Base-by-base conservation (phyloP, 345 rosid species). In the Pugionium cornutum region DNA sequence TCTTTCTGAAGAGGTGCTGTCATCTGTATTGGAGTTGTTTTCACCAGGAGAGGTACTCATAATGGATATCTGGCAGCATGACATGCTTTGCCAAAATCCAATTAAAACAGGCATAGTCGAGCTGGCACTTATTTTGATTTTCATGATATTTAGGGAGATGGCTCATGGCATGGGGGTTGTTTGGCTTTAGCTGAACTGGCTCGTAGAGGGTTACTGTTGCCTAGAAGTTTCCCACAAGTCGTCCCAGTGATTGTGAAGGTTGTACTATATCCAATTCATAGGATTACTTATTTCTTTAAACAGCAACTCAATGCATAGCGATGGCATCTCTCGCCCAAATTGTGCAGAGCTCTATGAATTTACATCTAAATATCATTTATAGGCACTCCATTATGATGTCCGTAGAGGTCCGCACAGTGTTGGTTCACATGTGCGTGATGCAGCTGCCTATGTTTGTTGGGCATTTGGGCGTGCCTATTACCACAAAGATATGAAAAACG, bases 151-250 rank as follows among this genome's bases (percentile, higher is more conserved):
- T 77, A 94, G 99, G 96, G 97, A 72, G 99, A 92, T 83, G 97
- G 97, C 68, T 89, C 99, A 9, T 94, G 99, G 97, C 99, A 90
- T 83, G 99, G 99, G 31, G 97, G 94, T 70, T 94, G 99, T 87
- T 81, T 90, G 75, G 88, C 99, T 41, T 80, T 90, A 72, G 97
- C 99, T 64, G 96, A 94, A 77, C 77, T 94, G 68, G 90, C 96
- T 48, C 89, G 96, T 58, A 83, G 99, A 85, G 97, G 99, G 52
- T 79, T 94, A 81, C 88, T 94, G 68, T 77, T 94, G 69, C 99
- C 99, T 46, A 78, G 70, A 69, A 85, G 95, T 85, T 88, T 90
- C 60, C 89, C 97, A 49, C 82, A 76, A 83, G 95, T 86, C 60
- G 80, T 88, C 52, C 97, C 95, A 68, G 84, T 88, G 69, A 76